phyloP scores from a whole-genome alignment of 2,329 filamentous ascomycete species.

The Fusarium hostae region DNA sequence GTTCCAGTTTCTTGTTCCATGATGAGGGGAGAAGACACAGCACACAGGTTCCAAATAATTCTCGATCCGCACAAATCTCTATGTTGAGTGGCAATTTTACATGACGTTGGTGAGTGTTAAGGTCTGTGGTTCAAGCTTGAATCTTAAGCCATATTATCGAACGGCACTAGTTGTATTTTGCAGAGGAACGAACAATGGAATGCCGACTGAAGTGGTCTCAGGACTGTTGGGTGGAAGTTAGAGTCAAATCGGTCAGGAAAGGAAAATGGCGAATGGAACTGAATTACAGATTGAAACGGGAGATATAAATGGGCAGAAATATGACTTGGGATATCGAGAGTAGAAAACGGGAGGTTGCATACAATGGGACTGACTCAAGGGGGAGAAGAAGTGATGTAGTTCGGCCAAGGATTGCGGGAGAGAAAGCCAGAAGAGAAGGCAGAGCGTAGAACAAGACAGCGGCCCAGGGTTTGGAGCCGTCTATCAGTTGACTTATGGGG shows the following conservation, averaged over 20 bases:
- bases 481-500: conserved; percentile 36
- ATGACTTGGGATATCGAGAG: background rate
- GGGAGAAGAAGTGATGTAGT: conserved; percentile 8
- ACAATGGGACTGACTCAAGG: conserved; percentile 3
- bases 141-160: conserved; percentile 18
- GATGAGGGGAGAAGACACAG: background rate
- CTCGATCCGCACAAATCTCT: conserved; percentile 24
- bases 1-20: conserved; percentile 37
- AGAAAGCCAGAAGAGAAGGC: conserved; percentile 4
- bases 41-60: conserved; percentile 6
- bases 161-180: conserved; percentile 12
- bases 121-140: conserved; percentile 6
- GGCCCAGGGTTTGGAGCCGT: conserved; percentile 11
- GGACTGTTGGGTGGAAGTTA: conserved; percentile 11
- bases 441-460: conserved; percentile 3
- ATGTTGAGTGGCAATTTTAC: conserved; percentile 27
- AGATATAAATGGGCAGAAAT: conserved; percentile 1
- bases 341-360: conserved; percentile 15
- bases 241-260: background rate
- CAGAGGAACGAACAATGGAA: conserved; percentile 2
- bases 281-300: conserved; percentile 1
- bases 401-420: conserved; percentile 4
- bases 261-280: conserved; percentile 11
- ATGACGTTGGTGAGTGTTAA: conserved; percentile 31
- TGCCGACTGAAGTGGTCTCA: conserved; percentile 1